Evolutionary conservation across 2,329 filamentous ascomycete species (phyloP), one percentile per base, ranked within the genome.

Genomic region (Rutstroemia sydowiana): DNA sequence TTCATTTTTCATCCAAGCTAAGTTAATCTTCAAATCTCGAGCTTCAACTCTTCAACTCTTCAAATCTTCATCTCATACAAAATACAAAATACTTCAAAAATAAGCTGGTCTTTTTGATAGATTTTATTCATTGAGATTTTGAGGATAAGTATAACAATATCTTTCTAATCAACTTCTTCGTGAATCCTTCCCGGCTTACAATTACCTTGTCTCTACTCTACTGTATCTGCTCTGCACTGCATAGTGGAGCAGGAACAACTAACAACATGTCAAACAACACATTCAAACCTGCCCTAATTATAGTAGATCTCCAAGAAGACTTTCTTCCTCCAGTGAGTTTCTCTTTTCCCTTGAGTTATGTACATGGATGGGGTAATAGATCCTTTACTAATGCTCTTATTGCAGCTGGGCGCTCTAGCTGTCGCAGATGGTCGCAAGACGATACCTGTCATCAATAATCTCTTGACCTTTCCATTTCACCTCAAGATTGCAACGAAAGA

Each of bases 251-350:
- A 26, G 21, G 16, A 8, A 8, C 48, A 45, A 31, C 48, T 32
- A 32, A 49, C 30, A 23, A 42, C 32, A 51, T 46, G 47, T 36
- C 47, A n/a, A 13, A 11, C 31, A 11, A n/a, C 13, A 31, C 26
- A 28, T 75, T 74, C 62, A 69, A 66, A 37, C 75, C 81, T 41
- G 81, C 81, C n/a, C 69, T 85, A 34, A 69, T 95, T 44, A 77
- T 95, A 10, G 85, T 95, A 48, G 91, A 96, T 69, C 77, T 95
- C 65, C 93, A 97, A 70, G 86, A 96, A 69, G 92, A 97, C 72
- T 97, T 96, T 69, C 95, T 89, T 68, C 87, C 88, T 54, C 90
- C 91, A 11, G 89, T 93, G 71, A 72, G 84, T 72, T 36, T 26
- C 32, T 49, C 21, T 36, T 30, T 7, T 6, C n/a, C 36, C 28